Conservation (phyloP, 2,329 filamentous ascomycete species). For the Neofusicoccum ribis region DNA sequence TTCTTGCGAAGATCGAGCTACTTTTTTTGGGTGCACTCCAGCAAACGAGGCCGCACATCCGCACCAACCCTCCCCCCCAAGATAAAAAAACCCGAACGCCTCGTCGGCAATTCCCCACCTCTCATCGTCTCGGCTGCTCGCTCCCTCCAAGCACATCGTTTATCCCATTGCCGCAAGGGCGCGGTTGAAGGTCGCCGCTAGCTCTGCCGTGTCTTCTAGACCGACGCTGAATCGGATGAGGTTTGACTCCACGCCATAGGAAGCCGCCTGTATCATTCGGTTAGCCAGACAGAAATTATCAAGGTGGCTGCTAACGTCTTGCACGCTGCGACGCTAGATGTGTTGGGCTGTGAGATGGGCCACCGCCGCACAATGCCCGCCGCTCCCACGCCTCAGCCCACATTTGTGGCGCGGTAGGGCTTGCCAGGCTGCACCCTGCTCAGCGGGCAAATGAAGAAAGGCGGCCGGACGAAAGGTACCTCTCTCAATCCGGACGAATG, state of each 20-base stretch:
- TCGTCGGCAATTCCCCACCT: constrained; percentile 7
- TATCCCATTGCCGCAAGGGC: constrained; percentile 64
- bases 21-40: constrained; percentile 2
- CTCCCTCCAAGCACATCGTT: neutral
- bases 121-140: neutral
- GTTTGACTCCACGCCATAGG: constrained; percentile 77
- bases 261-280: constrained; percentile 55
- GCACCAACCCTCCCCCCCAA: neutral
- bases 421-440: neutral
- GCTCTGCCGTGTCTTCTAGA: constrained; percentile 71
- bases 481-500: neutral
- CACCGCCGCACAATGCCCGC: neutral
- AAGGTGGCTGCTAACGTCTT: neutral
- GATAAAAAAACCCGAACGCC: neutral
- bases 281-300: constrained; percentile 15
- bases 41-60: neutral
- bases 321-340: neutral
- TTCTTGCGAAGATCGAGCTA: constrained; percentile 14
- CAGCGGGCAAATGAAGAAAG: constrained; percentile 10
- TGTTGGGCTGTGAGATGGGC: neutral
- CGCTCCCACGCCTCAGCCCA: neutral
- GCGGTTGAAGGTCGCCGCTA: constrained; percentile 63
- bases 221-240: constrained; percentile 87
- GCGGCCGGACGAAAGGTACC: neutral
- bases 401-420: constrained; percentile 7